phyloP scores from a whole-genome alignment of 495 filamentous ascomycete species.

The Penicillium psychrofluorescens region DNA sequence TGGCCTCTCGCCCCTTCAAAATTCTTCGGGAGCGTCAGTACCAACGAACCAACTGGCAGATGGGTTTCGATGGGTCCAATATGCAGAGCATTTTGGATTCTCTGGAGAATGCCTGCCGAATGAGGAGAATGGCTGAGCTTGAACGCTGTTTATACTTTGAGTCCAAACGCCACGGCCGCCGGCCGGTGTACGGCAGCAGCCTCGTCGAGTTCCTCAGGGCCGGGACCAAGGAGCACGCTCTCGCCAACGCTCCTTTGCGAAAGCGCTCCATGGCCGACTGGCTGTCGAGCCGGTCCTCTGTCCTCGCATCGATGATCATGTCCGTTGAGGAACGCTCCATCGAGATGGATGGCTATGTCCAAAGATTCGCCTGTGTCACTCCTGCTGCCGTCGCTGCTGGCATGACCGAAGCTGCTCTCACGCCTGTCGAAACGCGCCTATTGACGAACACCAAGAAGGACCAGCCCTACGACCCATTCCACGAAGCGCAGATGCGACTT shows the following conservation, averaged over 20 bases:
- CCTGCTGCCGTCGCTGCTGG: constrained; percentile 79
- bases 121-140: constrained; percentile 68
- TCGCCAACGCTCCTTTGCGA: constrained; percentile 30
- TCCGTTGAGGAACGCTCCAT: constrained; percentile 65
- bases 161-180: constrained; percentile 68
- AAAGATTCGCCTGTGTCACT: constrained; percentile 85
- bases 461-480: constrained; percentile 72
- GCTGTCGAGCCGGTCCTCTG: constrained; percentile 62
- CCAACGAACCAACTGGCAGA: constrained; percentile 50
- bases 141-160: constrained; percentile 77
- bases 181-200: constrained; percentile 72
- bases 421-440: constrained; percentile 54
- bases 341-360: constrained; percentile 64
- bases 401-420: constrained; percentile 59
- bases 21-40: constrained; percentile 58
- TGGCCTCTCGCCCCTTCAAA: constrained; percentile 54
- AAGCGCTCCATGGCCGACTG: constrained; percentile 54
- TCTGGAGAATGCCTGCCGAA: constrained; percentile 63
- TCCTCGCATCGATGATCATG: constrained; percentile 64
- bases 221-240: constrained; percentile 40
- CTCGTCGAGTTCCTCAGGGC: constrained; percentile 66
- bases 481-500: constrained; percentile 85
- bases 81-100: constrained; percentile 64
- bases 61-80: constrained; percentile 53
- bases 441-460: constrained; percentile 43